phyloP scores from a whole-genome alignment of 345 rosid genomes.

The Melaleuca quinquenervia region DNA sequence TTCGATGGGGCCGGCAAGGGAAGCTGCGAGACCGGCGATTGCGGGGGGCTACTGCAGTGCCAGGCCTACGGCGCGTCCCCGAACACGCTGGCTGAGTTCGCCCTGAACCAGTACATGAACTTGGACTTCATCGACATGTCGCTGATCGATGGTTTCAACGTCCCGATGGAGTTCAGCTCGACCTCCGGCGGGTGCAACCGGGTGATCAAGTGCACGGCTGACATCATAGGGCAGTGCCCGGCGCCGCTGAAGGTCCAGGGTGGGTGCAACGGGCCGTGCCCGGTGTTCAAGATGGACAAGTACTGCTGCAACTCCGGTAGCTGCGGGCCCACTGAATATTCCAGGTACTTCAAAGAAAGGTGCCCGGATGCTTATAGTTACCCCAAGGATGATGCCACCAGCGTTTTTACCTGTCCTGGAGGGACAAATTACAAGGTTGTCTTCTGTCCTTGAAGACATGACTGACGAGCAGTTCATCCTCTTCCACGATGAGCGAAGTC shows the following conservation, averaged over 20 bases:
- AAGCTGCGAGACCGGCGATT: constrained; percentile 13
- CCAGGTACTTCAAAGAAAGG: constrained; percentile 4
- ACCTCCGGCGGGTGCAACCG: constrained; percentile 1
- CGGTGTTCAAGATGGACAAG: constrained; percentile 9
- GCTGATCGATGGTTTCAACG: constrained; percentile 17
- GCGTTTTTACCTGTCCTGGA: constrained; percentile 12
- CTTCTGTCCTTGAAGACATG: constrained; percentile 12
- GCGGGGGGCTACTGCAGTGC: constrained; percentile 10
- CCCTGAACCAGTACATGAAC: constrained; percentile 8
- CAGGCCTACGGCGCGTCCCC: constrained; percentile 7
- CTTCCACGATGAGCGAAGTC: neutral
- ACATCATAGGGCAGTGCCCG: constrained; percentile 13
- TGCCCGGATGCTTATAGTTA: constrained; percentile 17
- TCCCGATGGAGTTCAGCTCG: constrained; percentile 17
- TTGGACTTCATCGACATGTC: constrained; percentile 20
- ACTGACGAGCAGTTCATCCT: neutral
- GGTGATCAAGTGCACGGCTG: constrained; percentile 4
- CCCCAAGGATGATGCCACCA: constrained; percentile 14
- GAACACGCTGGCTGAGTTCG: constrained; percentile 13
- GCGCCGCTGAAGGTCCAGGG: neutral
- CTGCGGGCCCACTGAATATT: constrained; percentile 2
- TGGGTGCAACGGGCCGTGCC: constrained; percentile 23
- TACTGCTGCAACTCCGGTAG: constrained; percentile 8
- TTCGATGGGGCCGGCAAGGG: constrained; percentile 13
- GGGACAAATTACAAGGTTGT: constrained; percentile 19